phyloP scores from a whole-genome alignment of 768 basidiomycete genomes.

The Suillus lakei region DNA sequence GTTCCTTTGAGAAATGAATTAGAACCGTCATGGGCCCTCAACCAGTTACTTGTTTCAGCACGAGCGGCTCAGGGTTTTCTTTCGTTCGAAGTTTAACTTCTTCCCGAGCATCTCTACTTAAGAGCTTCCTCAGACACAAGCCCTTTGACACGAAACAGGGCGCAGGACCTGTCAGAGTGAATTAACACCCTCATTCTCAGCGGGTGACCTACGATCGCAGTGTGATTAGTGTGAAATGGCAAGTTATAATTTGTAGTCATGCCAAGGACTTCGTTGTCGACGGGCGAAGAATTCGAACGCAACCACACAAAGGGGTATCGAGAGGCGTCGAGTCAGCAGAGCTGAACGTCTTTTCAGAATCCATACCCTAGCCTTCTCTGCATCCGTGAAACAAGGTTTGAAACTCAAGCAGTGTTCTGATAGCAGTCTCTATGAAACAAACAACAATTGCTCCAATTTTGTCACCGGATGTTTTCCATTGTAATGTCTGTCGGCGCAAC shows the following conservation, averaged over 20 bases:
- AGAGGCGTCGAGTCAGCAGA: not conserved
- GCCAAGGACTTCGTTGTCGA: not conserved
- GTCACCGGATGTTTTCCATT: not conserved
- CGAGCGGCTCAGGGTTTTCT: slow-evolving; percentile 2
- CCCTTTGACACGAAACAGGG: slow-evolving; percentile 1
- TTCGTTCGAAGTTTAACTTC: not conserved
- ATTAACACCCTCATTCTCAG: slow-evolving; percentile 4
- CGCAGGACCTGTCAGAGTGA: not conserved
- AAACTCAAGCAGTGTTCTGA: not conserved
- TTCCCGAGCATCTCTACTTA: not conserved
- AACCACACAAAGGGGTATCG: too few species aligned
- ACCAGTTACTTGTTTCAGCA: not conserved
- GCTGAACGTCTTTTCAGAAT: not conserved
- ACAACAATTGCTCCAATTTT: not conserved
- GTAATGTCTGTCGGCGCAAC: slow-evolving; percentile 2
- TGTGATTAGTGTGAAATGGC: not conserved
- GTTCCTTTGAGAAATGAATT: slow-evolving; percentile 1
- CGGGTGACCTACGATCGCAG: slow-evolving; percentile 1
- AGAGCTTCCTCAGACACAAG: not conserved
- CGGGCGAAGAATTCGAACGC: not conserved
- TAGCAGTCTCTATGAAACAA: not conserved
- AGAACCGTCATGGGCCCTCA: not conserved
- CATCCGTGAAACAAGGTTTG: not conserved
- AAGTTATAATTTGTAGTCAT: not conserved
- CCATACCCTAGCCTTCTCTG: not conserved